A percentile compares a stretch with the other conserved stretches of the same genome.
Evolutionary conservation across 768 basidiomycete genomes (phyloP).

Genomic region (Lentinula edodes): DNA sequence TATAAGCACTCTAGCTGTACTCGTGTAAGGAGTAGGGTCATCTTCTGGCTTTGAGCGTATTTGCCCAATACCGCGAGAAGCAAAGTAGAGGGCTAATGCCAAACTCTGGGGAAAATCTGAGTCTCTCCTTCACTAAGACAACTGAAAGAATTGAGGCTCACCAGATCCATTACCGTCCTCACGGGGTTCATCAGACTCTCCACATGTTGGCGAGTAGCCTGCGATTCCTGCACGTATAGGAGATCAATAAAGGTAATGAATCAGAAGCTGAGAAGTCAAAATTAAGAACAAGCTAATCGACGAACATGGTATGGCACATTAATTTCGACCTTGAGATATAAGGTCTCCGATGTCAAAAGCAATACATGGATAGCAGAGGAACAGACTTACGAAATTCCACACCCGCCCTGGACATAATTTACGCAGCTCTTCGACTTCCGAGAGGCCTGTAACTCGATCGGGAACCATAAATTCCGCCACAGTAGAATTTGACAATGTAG

Average conservation of each 20-base stretch:
- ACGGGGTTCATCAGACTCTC: constrained; percentile 76
- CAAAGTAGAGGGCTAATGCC: constrained; percentile 89
- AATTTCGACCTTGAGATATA: constrained; percentile 63
- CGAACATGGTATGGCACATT: constrained; percentile 74
- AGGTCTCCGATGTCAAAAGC: constrained; percentile 6
- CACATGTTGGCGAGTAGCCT: constrained; percentile 44
- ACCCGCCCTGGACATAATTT: constrained; percentile 67
- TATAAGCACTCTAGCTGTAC: constrained; percentile 75
- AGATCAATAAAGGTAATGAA: background rate
- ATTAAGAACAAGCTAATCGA: background rate
- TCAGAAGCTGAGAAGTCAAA: background rate
- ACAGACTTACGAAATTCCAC: constrained; percentile 79
- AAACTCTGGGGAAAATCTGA: constrained; percentile 57
- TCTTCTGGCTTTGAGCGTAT: constrained; percentile 32
- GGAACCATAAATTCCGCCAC: constrained; percentile 67
- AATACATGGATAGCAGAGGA: background rate
- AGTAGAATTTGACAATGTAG: background rate
- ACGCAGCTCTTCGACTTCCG: constrained; percentile 73
- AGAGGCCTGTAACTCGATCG: constrained; percentile 77
- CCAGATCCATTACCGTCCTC: constrained; percentile 87
- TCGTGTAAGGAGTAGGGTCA: constrained; percentile 51
- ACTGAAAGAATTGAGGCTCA: constrained; percentile 27
- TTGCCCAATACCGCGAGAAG: constrained; percentile 72
- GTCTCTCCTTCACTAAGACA: background rate
- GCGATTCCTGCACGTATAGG: constrained; percentile 52